Conservation (phyloP, 1,284 basidiomycete genomes). For the Papiliotrema flavescens region DNA sequence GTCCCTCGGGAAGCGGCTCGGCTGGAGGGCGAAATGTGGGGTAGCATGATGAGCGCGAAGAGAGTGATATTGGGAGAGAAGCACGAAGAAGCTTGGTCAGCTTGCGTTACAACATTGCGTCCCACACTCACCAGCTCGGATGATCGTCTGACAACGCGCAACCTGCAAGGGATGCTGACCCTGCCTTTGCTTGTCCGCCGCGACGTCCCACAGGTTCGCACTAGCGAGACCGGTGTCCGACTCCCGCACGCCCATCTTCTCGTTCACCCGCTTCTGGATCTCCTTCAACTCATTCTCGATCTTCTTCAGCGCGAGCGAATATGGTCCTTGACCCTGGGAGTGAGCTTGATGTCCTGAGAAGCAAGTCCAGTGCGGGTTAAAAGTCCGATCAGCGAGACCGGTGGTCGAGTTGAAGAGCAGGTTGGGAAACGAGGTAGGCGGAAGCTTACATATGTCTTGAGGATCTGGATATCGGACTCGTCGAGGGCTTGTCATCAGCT, state of each 20-base stretch:
- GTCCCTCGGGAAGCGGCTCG: constrained; percentile 60
- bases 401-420: not conserved
- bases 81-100: not conserved
- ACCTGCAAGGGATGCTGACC: constrained; percentile 92
- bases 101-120: not conserved
- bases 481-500: constrained; percentile 66
- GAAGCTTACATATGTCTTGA: constrained; percentile 86
- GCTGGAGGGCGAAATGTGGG: constrained; percentile 39
- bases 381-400: not conserved
- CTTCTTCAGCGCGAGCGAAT: constrained; percentile 82
- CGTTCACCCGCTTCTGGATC: constrained; percentile 93
- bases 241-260: constrained; percentile 98
- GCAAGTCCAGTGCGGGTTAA: too few species aligned
- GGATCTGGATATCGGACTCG: constrained; percentile 97
- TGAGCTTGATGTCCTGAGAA: constrained; percentile 3
- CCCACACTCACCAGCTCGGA: constrained; percentile 57
- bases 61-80: not conserved
- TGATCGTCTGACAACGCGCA: constrained; percentile 98
- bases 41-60: not conserved
- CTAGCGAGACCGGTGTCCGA: constrained; percentile 96
- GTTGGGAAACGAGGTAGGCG: not conserved
- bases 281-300: constrained; percentile 93
- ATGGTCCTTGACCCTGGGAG: constrained; percentile 91
- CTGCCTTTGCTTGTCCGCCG: constrained; percentile 76
- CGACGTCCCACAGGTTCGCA: constrained; percentile 93